phyloP scores from a whole-genome alignment of 208 protist species.

The Perkinsela sp. region DNA sequence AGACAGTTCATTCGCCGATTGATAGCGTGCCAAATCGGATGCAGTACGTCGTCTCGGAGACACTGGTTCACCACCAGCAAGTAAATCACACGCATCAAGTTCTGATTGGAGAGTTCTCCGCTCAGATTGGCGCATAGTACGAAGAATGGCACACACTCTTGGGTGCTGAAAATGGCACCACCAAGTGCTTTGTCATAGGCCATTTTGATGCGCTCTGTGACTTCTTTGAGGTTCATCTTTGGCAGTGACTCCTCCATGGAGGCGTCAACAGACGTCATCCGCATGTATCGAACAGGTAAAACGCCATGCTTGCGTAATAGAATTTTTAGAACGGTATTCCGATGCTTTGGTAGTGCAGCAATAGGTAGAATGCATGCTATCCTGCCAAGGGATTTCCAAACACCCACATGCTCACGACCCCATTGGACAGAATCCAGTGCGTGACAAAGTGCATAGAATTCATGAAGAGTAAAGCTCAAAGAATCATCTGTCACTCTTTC shows the following conservation, averaged over 20 bases:
- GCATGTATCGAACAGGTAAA: background rate
- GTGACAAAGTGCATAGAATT: background rate
- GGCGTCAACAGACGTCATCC: background rate
- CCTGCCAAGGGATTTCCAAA: background rate
- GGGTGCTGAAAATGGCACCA: background rate
- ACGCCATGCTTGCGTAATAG: background rate
- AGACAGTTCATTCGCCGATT: background rate
- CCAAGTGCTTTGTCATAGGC: background rate
- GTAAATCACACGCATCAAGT: background rate
- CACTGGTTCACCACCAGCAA: background rate
- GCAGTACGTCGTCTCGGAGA: background rate
- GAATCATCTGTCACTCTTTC: background rate
- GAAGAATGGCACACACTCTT: background rate
- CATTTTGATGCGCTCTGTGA: background rate
- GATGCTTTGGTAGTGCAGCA: background rate
- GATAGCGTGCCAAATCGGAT: background rate
- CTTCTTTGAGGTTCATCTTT: background rate
- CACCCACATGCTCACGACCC: background rate
- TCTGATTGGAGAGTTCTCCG: background rate
- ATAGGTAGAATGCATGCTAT: background rate
- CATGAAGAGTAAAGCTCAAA: background rate
- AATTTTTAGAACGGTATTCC: background rate
- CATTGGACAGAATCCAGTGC: background rate
- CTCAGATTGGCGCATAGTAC: background rate
- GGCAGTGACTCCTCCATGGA: background rate